Base-by-base conservation (phyloP, 306 rosid genomes). In the Vigna mungo region DNA sequence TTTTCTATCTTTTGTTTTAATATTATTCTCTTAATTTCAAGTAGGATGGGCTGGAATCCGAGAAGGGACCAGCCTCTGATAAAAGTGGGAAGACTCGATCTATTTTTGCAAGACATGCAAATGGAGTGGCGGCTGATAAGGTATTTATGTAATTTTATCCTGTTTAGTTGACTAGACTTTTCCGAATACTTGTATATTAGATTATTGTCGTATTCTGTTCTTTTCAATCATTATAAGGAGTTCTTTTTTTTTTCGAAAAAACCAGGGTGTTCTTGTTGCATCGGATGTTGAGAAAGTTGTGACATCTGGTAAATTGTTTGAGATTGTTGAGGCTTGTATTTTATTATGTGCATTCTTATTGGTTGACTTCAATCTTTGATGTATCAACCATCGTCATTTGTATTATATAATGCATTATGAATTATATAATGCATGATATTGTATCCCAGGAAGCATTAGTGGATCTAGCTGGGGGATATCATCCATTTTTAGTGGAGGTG, bases 391-490 rank as follows among this genome's bases (percentile, higher is more conserved):
- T 15, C 18, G 46, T 76, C 44, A 36, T 30, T 44, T 15, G 4
- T 75, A 11, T 55, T 52, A 25, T 2, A 65, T n/a, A n/a, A n/a
- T n/a, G n/a, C 71, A 20, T 10, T 77, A 54, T 44, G 55, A 64
- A 52, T 39, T 55, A 32, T 75, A 71, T 14, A 56, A 68, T 67
- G 48, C 18, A 77, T 74, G 72, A 80, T 78, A 7, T 70, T 67
- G 61, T 48, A 34, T 51, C 55, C 59, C 43, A 95, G 97, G 96
- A 85, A 84, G 66, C 60, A 6, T 93, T 49, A 84, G 87, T 76
- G 89, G 87, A 77, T 80, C 96, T 51, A 76, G 64, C 75, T 92
- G 99, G 97, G 93, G 95, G 72, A 85, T 95, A 84, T 80, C 97
- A 71, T 87, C 95, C 39, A 87, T 95, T 81, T 95, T 95, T 81